Base-by-base conservation (phyloP, 768 basidiomycete species). In the Lanmaoa pseudosensibilis region DNA sequence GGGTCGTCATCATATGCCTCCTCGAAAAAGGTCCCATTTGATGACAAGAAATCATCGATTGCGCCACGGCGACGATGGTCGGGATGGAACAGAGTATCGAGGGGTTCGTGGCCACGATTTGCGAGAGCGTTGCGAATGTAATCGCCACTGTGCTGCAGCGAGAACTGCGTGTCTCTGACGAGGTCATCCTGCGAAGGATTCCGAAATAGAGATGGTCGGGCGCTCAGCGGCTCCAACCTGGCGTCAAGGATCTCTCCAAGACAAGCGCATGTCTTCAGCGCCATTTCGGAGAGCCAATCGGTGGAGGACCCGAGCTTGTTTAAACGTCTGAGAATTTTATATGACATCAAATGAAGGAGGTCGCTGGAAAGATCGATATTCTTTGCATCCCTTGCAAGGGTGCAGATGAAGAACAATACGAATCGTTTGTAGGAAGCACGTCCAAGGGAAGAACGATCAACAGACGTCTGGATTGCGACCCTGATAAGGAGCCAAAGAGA, bases 351-450 rank as follows among this genome's bases (percentile, higher is more conserved):
- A 33, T 63, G 62, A 34, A 73, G 63, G 5, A 68, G 32, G 37
- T 71, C 61, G 46, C 55, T 68, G 5, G 57, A 43, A 36, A 60
- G 45, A n/a, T 60, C 18, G 0, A 5, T 4, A 2, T 57, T 39
- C 2, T 65, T 48, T 2, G 67, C 69, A 2, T 63, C 21, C 12
- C 57, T 50, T 4, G 77, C 55, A 2, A 67, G 43, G 23, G 58
- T 44, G 2, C 72, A 62, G 33, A 76, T 56, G 50, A 81, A 66
- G 50, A 74, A 81, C 2, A 77, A 53, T 61, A 80, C 74, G 65
- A 83, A 83, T 10, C 37, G 12, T 50, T 83, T 83, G 67, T 84
- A 83, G 1, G 63, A 65, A 9, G 40, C 43, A 15, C 54, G 8
- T 19, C 56, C 58, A 34, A 55, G 55, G 47, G 41, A 21, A 11